Evolutionary conservation across 2,329 filamentous ascomycete genomes (phyloP), one percentile per base, ranked within the genome.

Genomic region (Stagonosporopsis cucurbitacearum): DNA sequence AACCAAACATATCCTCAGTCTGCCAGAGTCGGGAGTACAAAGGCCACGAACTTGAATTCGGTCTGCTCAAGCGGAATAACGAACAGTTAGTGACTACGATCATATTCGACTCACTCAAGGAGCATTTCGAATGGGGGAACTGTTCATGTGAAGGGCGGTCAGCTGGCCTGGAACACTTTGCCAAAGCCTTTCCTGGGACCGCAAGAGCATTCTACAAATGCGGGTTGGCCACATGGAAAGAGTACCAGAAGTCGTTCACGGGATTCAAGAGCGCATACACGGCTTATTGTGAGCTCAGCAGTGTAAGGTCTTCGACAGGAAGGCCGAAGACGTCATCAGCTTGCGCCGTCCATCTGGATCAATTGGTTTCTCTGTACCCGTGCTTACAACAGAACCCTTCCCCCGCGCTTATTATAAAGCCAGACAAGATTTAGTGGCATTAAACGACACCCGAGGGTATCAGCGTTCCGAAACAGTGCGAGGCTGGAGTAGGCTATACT

Each of bases 221-320:
- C 19, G 53, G 46, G 12, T 12, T 50, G 20, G 47, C 46, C 2
- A 50, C 42, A n/a, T 55, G 53, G 53, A 55, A 50, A 37, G 53
- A 55, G 42, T 36, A 55, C 12, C 36, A 42, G 23, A 9, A 15
- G 12, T 50, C 33, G 9, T 55, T 46, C 20, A 46, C 46, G 6
- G 46, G 53, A 1, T 50, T 46, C 41, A 55, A 36, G 25, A 41
- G 42, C 36, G 53, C 53, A 23, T 55, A 55, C 15, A 50, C 46
- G 9, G 47, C 53, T 1, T 50, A 55, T 22, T 55, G 53, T 22
- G 46, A 55, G 35, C 46, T 55, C 5, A 4, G 5, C 11, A 55
- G 47, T 35, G n/a, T 22, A 17, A 22, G 6, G 7, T 20, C 35
- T 35, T 12, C 22, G 4, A 28, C 22, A 15, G 13, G 3, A 2